Evolutionary conservation across 257 asterid species (phyloP), one percentile per base, ranked within the genome.

Genomic region (Scutellaria minor): DNA sequence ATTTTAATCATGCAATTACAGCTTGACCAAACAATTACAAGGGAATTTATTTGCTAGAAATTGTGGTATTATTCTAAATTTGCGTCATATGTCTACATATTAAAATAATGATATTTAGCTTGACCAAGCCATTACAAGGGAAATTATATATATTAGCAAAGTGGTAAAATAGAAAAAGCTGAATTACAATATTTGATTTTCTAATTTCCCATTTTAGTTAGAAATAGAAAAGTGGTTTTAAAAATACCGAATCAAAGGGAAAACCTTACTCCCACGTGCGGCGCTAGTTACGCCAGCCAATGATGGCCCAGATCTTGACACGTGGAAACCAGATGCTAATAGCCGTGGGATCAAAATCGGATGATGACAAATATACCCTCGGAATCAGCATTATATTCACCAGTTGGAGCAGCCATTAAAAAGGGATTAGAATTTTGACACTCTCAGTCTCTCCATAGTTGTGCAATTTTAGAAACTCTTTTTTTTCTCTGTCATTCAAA

Each of bases 301-400:
- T 27, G 66, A 66, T 58, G 22, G 22, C 6, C 42, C 12, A 8
- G 84, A 82, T 76, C 53, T 48, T 5, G 61, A 53, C 76, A 77
- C 82, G 27, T 70, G 72, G 70, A 11, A 5, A 45, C 0, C 0
- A 7, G 9, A 12, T 6, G 8, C 2, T n/a, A 13, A 8, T 6
- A 9, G 61, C 79, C 80, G 71, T 31, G 46, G n/a, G 78, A 72
- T 65, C 47, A 56, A 72, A 65, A 65, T 14, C 9, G 59, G 2
- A 2, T 5, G 61, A 52, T 78, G 82, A 78, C 88, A 14, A 14
- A 0, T 60, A 35, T 78, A 52, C 71, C 85, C 83, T 27, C 68
- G 2, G 9, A 4, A 1, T 9, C 31, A 7, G 5, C 62, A 75
- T 72, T 83, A 75, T 52, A 83, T 20, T 2, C 3, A 14, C 4